Conservation (phyloP, 257 asterid species). For the Nicotiana sylvestris region DNA sequence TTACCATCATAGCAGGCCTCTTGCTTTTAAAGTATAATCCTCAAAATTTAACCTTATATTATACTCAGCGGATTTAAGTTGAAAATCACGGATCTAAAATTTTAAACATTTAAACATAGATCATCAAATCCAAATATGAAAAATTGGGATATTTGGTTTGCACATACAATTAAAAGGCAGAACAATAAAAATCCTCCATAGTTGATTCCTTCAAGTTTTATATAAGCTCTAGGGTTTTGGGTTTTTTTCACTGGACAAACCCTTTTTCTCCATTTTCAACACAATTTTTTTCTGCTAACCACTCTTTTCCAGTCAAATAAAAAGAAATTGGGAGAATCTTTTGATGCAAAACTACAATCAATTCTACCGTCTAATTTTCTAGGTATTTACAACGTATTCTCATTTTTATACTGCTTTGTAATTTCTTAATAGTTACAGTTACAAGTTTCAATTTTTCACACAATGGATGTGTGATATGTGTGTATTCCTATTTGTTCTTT, state of each 20-base stretch:
- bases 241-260: not conserved
- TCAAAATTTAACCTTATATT: too few relatives aligned
- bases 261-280: not conserved
- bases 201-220: not conserved
- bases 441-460: not conserved
- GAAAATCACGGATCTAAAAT: too few relatives aligned
- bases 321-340: too few relatives aligned
- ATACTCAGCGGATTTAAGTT: too few relatives aligned
- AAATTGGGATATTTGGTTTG: too few relatives aligned
- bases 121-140: too few relatives aligned
- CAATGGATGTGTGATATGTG: not conserved
- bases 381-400: not conserved
- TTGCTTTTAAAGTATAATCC: too few relatives aligned
- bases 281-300: not conserved
- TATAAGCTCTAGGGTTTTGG: not conserved
- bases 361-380: not conserved
- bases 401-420: not conserved
- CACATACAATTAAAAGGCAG: not conserved
- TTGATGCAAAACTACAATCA: not conserved
- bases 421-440: not conserved
- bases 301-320: too few relatives aligned
- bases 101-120: too few relatives aligned
- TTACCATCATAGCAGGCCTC: too few relatives aligned
- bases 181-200: not conserved
- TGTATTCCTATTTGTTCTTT: not conserved